Evolutionary conservation across 75 land plant genomes (phyloP), one percentile per base, ranked within the genome.

Genomic region (Pinus taeda): DNA sequence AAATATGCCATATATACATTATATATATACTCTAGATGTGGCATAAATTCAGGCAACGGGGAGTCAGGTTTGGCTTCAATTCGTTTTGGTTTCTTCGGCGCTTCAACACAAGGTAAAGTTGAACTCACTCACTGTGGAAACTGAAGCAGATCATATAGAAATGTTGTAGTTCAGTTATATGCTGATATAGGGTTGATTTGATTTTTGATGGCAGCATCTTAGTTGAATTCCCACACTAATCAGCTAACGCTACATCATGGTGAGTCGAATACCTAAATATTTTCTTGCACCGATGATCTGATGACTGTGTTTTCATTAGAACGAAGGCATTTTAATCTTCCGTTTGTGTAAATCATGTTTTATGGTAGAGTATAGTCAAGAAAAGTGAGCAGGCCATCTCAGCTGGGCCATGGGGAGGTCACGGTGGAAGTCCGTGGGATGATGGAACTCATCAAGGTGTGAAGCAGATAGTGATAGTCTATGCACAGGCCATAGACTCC

Each of bases 351-450:
- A 22, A 22, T 24, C 3, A 3, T 9, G 9, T 22, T 22, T 22
- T 61, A 26, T 61, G 64, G 64, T 61, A 61, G 64, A 61, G 64
- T 26, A 24, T 26, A 8, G 13, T 22, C 12, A 11, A 61, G 9
- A 45, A 45, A 45, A 45, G 9, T 11, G 9, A 45, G 8, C 11
- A 61, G 14, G 22, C 30, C 15, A 8, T 71, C n/a, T 36, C 39
- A 71, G 22, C 49, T 39, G 73, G 49, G n/a, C 45, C 73, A 18
- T 39, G 21, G 20, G 87, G 84, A 13, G 87, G 84, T 37, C 55
- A 73, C 0, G 69, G 74, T 42, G 87, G 87, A 49, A 26, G n/a
- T 7, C 59, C 53, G 3, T 81, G 84, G 81, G 83, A 85, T 55
- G 87, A 85, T 58, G 83, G 78, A 7, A 29, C 75, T 21, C 60